Evolutionary conservation across 345 rosid species (phyloP).

Genomic region (Brassica rapa): DNA sequence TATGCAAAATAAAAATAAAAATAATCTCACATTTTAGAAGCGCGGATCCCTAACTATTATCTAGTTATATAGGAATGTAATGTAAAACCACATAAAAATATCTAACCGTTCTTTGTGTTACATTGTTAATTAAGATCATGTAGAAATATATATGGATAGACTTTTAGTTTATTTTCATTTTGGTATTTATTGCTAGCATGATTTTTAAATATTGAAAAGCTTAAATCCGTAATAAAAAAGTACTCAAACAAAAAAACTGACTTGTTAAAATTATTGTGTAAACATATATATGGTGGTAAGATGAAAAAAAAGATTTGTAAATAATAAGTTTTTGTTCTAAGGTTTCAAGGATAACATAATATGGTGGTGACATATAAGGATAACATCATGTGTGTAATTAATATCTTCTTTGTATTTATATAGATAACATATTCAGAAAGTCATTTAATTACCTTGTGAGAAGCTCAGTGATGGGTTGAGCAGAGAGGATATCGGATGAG

Average conservation of each 20-base stretch:
- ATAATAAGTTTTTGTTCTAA: not conserved
- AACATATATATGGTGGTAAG: not conserved
- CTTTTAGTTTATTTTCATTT: not conserved
- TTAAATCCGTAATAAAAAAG: not conserved
- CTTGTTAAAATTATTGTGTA: no score
- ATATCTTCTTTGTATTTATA: no score
- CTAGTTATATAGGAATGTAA: not conserved
- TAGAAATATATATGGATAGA: not conserved
- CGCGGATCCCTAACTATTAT: not conserved
- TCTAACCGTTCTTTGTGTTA: not conserved
- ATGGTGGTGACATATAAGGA: not conserved
- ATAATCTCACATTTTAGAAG: no score
- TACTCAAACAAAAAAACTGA: no score
- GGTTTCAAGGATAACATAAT: not conserved
- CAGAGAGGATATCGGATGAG: conserved; percentile 62
- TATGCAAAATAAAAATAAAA: no score
- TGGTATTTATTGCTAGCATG: not conserved
- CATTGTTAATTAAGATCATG: not conserved
- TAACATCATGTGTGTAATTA: not conserved
- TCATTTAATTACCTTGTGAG: conserved; percentile 67
- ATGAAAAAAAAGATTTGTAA: not conserved
- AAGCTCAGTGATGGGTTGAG: conserved; percentile 75
- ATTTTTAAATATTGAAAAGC: not conserved
- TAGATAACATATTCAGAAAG: not conserved
- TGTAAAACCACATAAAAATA: not conserved